A percentile compares a stretch with the other conserved stretches of the same genome.
phyloP scores from a whole-genome alignment of 202 grass and related monocot species.

The Sporobolus alterniflorus region DNA sequence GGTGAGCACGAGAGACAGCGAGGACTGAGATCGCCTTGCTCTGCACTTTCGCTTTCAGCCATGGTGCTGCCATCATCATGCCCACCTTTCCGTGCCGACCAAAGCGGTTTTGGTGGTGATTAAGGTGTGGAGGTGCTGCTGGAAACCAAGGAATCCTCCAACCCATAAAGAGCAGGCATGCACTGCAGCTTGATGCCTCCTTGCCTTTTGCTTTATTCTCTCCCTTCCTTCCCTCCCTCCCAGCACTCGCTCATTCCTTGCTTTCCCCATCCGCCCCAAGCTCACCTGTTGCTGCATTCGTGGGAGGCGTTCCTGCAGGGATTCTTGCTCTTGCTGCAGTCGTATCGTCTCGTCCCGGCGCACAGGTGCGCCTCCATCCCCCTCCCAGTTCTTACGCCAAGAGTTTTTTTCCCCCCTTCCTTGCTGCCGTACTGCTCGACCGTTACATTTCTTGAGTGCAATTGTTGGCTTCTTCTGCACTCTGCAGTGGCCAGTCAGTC shows the following conservation, averaged over 20 bases:
- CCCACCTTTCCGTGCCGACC: constrained; percentile 27
- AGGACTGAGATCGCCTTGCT: neutral
- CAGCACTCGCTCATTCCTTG: neutral
- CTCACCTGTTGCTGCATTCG: neutral
- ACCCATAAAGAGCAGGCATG: neutral
- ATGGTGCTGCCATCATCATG: neutral
- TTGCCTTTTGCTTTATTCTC: constrained; percentile 22
- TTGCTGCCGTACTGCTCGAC: neutral
- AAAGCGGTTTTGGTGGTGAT: constrained; percentile 11
- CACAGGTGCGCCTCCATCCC: constrained; percentile 14
- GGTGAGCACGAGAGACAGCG: neutral
- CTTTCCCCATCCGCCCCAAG: neutral
- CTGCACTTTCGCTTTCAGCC: neutral
- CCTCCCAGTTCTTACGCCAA: neutral
- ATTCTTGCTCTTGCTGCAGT: neutral
- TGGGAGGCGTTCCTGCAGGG: neutral
- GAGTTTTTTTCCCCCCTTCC: neutral
- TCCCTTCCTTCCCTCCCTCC: too few species aligned
- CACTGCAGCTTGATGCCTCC: constrained; percentile 25
- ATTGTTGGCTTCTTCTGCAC: constrained; percentile 7
- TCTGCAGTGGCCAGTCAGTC: neutral
- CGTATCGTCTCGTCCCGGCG: neutral
- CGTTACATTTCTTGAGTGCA: neutral
- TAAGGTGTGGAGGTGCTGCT: neutral
- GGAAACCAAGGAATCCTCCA: constrained; percentile 44